phyloP scores from a whole-genome alignment of 2,329 filamentous ascomycete species.

The Claviceps capensis region DNA sequence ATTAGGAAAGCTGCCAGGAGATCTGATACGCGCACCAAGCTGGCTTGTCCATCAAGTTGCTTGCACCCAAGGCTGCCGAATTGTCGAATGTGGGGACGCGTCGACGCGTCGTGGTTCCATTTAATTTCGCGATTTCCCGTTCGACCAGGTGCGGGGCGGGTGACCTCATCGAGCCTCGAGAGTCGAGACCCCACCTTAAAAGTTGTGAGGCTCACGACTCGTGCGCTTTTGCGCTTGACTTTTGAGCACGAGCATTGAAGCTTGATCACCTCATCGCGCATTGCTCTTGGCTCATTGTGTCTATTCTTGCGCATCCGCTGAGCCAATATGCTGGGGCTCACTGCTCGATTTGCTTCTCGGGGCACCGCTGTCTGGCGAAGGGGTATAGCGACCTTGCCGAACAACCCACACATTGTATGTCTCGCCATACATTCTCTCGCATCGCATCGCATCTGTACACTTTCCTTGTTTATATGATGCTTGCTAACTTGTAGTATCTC shows the following conservation, averaged over 20 bases:
- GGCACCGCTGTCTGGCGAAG: conserved; percentile 14
- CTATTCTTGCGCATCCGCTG: not conserved
- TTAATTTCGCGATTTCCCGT: conserved; percentile 17
- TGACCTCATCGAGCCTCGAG: conserved; percentile 18
- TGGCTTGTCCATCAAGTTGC: not conserved
- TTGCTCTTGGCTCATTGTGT: not conserved
- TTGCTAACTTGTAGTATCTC: conserved; percentile 8
- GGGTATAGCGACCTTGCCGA: conserved; percentile 31
- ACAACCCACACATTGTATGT: conserved; percentile 39
- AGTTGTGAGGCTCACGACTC: not conserved
- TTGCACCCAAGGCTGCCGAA: not conserved
- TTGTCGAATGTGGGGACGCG: not conserved
- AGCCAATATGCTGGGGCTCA: conserved; percentile 14
- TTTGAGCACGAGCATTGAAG: not conserved
- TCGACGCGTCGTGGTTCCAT: conserved; percentile 13
- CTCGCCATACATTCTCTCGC: not conserved
- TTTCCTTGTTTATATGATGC: not conserved
- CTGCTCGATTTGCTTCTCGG: conserved; percentile 13
- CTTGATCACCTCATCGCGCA: not conserved
- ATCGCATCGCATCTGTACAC: not conserved
- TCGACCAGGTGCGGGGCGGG: conserved; percentile 8
- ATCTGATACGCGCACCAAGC: not conserved
- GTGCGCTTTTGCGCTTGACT: no score
- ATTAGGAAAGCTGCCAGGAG: not conserved
- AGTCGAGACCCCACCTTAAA: not conserved